Percentiles rank a stretch among this genome's conserved stretches.
phyloP scores from a whole-genome alignment of 108 stramenopile genomes.

The Cyclostephanos tholiformis region DNA sequence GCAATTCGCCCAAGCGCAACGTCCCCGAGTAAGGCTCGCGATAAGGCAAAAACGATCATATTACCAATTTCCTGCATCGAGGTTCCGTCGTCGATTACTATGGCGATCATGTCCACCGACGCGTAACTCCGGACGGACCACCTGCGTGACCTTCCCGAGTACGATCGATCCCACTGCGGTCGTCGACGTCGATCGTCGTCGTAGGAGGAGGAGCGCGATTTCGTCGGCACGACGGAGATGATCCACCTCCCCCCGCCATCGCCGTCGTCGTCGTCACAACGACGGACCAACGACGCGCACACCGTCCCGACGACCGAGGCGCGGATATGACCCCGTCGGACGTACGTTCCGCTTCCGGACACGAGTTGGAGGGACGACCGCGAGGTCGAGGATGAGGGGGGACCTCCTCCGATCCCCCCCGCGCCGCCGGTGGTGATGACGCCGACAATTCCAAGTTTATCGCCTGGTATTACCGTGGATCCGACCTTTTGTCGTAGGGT shows the following conservation, averaged over 20 bases:
- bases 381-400: too few relatives aligned
- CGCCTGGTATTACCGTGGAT: conserved; percentile 73
- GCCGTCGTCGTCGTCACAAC: conserved; percentile 1
- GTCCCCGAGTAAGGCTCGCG: conserved; percentile 43
- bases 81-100: conserved; percentile 22
- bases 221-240: not conserved
- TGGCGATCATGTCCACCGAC: conserved; percentile 67
- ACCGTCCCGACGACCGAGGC: conserved; percentile 60
- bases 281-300: not conserved
- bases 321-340: conserved; percentile 64
- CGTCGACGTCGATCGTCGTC: conserved; percentile 3
- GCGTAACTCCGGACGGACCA: conserved; percentile 62
- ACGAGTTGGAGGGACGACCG: conserved; percentile 19
- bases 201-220: not conserved
- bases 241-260: not conserved
- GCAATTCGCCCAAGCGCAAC: conserved; percentile 76
- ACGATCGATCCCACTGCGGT: conserved; percentile 60
- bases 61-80: too few relatives aligned
- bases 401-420: too few relatives aligned
- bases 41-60: conserved; percentile 22
- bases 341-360: conserved; percentile 72
- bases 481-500: conserved; percentile 57
- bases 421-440: not conserved
- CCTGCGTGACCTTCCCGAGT: conserved; percentile 65
- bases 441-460: conserved; percentile 63